Evolutionary conservation across 176 grass and related monocot species (phyloP).

Genomic region (bread wheat (Triticum aestivum)): DNA sequence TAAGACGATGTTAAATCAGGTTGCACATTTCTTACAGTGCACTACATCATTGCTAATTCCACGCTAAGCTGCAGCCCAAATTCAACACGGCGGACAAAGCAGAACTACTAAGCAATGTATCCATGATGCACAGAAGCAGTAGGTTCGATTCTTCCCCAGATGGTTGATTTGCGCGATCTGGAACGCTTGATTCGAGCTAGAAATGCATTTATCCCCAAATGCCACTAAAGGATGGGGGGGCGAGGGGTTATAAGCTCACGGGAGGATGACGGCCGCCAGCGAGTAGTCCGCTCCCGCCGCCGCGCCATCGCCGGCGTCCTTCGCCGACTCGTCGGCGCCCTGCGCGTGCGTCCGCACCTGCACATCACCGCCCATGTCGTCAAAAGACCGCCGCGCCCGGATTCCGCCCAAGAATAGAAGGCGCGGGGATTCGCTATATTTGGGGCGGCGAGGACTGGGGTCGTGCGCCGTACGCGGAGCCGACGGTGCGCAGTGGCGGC

Average conservation of each 20-base stretch:
- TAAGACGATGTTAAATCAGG: neutral
- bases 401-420: constrained; percentile 32
- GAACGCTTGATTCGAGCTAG: neutral
- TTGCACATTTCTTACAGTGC: neutral
- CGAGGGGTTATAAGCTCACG: constrained; percentile 38
- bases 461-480: constrained; percentile 39
- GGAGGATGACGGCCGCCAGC: constrained; percentile 61
- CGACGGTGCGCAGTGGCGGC: constrained; percentile 19
- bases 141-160: neutral
- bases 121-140: neutral
- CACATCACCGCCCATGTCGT: constrained; percentile 41
- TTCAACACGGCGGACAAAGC: neutral
- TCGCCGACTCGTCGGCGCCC: constrained; percentile 18
- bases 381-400: constrained; percentile 23
- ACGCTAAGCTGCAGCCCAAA: neutral
- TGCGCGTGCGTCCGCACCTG: constrained; percentile 54
- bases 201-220: constrained; percentile 22
- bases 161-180: neutral
- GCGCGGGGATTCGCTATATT: constrained; percentile 14
- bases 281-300: constrained; percentile 27
- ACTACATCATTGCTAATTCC: neutral
- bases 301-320: constrained; percentile 5
- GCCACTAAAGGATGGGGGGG: neutral
- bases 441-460: constrained; percentile 2
- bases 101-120: neutral